A percentile compares a stretch with the other conserved stretches of the same genome.
Evolutionary conservation across 2,329 filamentous ascomycete genomes (phyloP).

Genomic region (Arthrinium phaeospermum): DNA sequence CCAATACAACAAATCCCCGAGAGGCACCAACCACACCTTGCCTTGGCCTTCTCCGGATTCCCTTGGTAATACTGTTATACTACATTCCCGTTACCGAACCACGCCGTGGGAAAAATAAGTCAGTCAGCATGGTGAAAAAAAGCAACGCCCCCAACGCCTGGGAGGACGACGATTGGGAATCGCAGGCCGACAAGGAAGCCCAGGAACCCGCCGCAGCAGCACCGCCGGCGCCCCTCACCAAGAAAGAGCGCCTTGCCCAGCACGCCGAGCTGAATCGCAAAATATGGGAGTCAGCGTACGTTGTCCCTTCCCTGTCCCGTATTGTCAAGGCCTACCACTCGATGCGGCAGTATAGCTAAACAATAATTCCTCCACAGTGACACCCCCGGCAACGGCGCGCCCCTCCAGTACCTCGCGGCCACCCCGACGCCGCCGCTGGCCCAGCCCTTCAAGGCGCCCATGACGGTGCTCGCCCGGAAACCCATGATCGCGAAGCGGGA

Average conservation of each 20-base stretch:
- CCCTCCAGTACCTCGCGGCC: slow-evolving; percentile 75
- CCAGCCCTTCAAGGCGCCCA: slow-evolving; percentile 77
- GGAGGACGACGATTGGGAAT: slow-evolving; percentile 88
- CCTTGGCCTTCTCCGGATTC: background rate
- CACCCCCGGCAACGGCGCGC: slow-evolving; percentile 64
- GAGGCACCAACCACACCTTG: background rate
- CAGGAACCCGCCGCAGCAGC: slow-evolving; percentile 40
- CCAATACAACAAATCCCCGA: background rate
- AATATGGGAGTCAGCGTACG: slow-evolving; percentile 88
- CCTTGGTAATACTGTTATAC: background rate
- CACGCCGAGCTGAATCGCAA: slow-evolving; percentile 85
- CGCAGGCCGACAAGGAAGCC: slow-evolving; percentile 67
- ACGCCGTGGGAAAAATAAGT: background rate
- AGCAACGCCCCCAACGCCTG: slow-evolving; percentile 74
- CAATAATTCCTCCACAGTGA: slow-evolving; percentile 20
- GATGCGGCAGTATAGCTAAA: background rate
- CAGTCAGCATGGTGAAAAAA: slow-evolving; percentile 52
- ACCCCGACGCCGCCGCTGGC: slow-evolving; percentile 65
- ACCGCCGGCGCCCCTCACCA: slow-evolving; percentile 59
- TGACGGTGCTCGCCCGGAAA: slow-evolving; percentile 86
- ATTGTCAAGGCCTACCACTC: background rate
- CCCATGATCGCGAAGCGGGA: slow-evolving; percentile 68
- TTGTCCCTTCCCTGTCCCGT: slow-evolving; percentile 18
- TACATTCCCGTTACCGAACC: background rate
- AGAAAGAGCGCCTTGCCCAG: slow-evolving; percentile 77